These are phyloP conservation scores for Suhomyces prunicola DNA, from an alignment of 805 yeast species.

Conservation along the genomic window DNA sequence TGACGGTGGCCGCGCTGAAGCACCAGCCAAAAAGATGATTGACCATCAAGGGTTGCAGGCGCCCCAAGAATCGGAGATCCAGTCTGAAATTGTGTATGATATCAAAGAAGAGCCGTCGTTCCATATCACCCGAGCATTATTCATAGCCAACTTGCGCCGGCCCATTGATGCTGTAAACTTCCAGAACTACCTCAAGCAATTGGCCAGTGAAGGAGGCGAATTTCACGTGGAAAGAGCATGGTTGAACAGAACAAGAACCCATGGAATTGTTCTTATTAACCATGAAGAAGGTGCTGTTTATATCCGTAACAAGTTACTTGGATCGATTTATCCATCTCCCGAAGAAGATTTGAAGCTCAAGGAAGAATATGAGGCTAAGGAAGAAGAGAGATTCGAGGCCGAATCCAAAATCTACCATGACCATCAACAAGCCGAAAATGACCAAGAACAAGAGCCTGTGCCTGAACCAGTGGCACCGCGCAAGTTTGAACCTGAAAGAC, in stretches of 20 bases:
- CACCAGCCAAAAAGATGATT: conserved; percentile 1
- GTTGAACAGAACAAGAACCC: conserved; percentile 41
- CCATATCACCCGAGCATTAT: conserved; percentile 41
- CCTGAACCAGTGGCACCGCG: conserved; percentile 11
- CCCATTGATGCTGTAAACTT: conserved; percentile 38
- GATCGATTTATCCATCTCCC: conserved; percentile 29
- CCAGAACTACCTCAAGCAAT: conserved; percentile 31
- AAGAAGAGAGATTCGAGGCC: conserved; percentile 17
- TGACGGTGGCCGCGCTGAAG: not conserved
- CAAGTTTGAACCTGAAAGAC: conserved; percentile 15
- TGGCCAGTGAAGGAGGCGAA: conserved; percentile 21
- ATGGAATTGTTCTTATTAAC: conserved; percentile 40
- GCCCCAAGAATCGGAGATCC: conserved; percentile 4
- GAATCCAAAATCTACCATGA: conserved; percentile 10
- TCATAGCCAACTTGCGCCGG: conserved; percentile 41
- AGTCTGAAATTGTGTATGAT: conserved; percentile 25
- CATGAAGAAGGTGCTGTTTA: conserved; percentile 39
- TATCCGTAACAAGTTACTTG: conserved; percentile 33
- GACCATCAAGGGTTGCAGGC: conserved; percentile 19
- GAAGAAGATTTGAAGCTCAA: conserved; percentile 21
- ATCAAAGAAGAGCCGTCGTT: conserved; percentile 28
- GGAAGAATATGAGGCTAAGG: conserved; percentile 15
- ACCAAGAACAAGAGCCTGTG: conserved; percentile 4
- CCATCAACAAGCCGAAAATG: conserved; percentile 14
- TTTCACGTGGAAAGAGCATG: conserved; percentile 42